Conservation (phyloP, 1,284 basidiomycete species). For the Apiotrichum akiyoshidainum region DNA sequence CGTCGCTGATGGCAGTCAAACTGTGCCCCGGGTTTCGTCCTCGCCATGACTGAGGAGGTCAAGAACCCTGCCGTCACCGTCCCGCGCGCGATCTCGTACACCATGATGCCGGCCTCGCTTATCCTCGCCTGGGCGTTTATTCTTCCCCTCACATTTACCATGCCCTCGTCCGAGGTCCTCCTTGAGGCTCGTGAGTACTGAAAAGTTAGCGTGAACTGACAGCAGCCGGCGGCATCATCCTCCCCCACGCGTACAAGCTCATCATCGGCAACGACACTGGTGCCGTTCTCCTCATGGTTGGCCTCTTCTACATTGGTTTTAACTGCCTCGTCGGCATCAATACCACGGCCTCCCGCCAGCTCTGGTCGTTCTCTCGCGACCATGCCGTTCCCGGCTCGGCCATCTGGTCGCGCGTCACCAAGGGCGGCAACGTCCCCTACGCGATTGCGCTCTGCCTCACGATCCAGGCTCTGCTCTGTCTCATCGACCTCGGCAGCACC, state of each 20-base stretch:
- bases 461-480: constrained; percentile 20
- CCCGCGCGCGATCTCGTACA: constrained; percentile 15
- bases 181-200: constrained; percentile 18
- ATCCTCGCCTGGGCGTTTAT: constrained; percentile 15
- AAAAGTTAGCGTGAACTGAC: no score
- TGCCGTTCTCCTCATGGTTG: constrained; percentile 16
- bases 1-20: background rate
- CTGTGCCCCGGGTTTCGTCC: constrained; percentile 16
- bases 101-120: constrained; percentile 17
- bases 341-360: constrained; percentile 16
- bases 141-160: constrained; percentile 19
- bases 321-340: constrained; percentile 23
- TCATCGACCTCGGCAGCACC: constrained; percentile 22
- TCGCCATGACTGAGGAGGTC: constrained; percentile 19
- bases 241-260: constrained; percentile 17
- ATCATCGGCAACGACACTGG: constrained; percentile 16
- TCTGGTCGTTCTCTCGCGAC: constrained; percentile 22
- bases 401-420: constrained; percentile 17
- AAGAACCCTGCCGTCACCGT: constrained; percentile 13
- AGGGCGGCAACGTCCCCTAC: constrained; percentile 18
- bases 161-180: constrained; percentile 16
- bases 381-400: constrained; percentile 19
- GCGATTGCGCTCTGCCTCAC: constrained; percentile 15
- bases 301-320: constrained; percentile 18
- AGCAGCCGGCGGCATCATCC: constrained; percentile 13